Percentiles rank a stretch among this genome's conserved stretches.
phyloP scores from a whole-genome alignment of 2,329 filamentous ascomycete species.

The Drechslerella coelobrocha region DNA sequence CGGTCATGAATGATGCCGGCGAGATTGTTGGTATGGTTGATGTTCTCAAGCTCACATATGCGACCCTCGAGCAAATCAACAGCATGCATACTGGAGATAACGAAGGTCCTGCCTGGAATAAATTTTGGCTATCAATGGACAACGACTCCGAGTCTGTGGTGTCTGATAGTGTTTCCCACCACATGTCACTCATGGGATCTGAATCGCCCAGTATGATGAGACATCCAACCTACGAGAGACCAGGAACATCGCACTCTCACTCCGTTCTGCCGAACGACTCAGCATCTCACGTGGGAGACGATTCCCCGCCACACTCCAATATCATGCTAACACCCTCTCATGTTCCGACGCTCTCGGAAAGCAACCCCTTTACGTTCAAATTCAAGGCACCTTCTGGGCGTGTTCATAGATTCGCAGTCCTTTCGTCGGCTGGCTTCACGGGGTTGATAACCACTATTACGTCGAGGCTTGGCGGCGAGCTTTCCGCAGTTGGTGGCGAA shows the following conservation, averaged over 20 bases:
- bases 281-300: conserved; percentile 85
- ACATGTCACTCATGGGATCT: conserved; percentile 54
- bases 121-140: conserved; percentile 97
- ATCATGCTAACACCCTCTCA: conserved; percentile 59
- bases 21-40: conserved; percentile 99
- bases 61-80: conserved; percentile 96
- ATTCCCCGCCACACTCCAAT: conserved; percentile 71
- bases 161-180: conserved; percentile 74
- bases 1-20: conserved; percentile 95
- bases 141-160: conserved; percentile 95
- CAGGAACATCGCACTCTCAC: conserved; percentile 63
- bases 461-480: conserved; percentile 82
- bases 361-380: conserved; percentile 92
- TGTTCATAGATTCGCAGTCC: conserved; percentile 88
- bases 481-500: conserved; percentile 80
- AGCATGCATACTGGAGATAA: conserved; percentile 86
- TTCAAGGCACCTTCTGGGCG: conserved; percentile 97
- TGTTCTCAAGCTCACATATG: conserved; percentile 96
- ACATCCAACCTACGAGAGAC: conserved; percentile 37
- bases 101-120: conserved; percentile 98
- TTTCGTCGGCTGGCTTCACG: conserved; percentile 78
- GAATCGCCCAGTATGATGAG: conserved; percentile 42
- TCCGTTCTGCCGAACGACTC: conserved; percentile 93
- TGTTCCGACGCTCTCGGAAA: conserved; percentile 65
- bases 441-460: conserved; percentile 79